A percentile compares a stretch with the other conserved stretches of the same genome.
Conservation (phyloP, 2,329 filamentous ascomycete species). For the Alternaria ethzedia region DNA sequence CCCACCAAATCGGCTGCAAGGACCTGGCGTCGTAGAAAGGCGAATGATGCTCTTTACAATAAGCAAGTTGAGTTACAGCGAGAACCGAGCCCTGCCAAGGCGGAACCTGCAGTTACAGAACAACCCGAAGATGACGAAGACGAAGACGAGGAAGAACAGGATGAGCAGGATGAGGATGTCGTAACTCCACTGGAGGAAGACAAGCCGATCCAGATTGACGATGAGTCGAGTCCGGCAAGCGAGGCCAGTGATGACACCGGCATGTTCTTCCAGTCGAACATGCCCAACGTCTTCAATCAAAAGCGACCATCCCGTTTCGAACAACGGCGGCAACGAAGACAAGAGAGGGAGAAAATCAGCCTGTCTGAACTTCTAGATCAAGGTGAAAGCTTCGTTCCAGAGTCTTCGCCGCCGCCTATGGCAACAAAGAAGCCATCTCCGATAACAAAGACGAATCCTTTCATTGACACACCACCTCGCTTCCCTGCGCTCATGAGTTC, state of each 20-base stretch:
- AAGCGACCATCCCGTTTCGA: slow-evolving; percentile 25
- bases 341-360: slow-evolving; percentile 37
- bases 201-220: slow-evolving; percentile 16
- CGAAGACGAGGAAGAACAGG: slow-evolving; percentile 21
- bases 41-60: slow-evolving; percentile 46
- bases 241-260: slow-evolving; percentile 46
- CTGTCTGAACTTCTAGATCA: slow-evolving; percentile 40
- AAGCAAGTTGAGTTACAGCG: slow-evolving; percentile 44
- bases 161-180: slow-evolving; percentile 20
- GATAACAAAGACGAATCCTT: slow-evolving; percentile 32
- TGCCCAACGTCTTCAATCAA: slow-evolving; percentile 35
- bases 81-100: slow-evolving; percentile 5
- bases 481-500: slow-evolving; percentile 35
- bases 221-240: slow-evolving; percentile 22
- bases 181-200: slow-evolving; percentile 9
- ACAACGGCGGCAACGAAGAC: slow-evolving; percentile 25
- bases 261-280: slow-evolving; percentile 46
- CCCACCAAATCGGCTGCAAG: slow-evolving; percentile 43
- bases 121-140: slow-evolving; percentile 12
- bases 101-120: slow-evolving; percentile 4
- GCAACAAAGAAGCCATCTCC: slow-evolving; percentile 21
- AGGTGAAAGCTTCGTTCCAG: slow-evolving; percentile 40
- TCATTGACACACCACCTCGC: slow-evolving; percentile 40
- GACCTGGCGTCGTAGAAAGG: slow-evolving; percentile 52
- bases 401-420: slow-evolving; percentile 38